phyloP scores from a whole-genome alignment of 495 filamentous ascomycete genomes.

The Thozetella sp. region DNA sequence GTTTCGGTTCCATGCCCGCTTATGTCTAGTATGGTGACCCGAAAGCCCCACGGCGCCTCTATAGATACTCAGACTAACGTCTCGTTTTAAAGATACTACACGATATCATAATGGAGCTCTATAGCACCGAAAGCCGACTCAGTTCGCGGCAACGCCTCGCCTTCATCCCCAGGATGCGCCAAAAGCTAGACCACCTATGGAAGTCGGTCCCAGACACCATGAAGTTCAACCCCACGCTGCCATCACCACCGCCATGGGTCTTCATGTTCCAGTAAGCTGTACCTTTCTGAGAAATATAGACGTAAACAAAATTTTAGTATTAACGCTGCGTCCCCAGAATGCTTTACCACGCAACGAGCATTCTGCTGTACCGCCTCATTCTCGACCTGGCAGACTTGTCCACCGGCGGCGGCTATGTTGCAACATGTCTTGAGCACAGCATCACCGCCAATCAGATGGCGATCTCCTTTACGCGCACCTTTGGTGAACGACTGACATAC shows the following conservation, averaged over 20 bases:
- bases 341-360: neutral
- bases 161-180: constrained; percentile 1
- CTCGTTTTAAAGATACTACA: neutral
- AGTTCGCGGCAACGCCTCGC: neutral
- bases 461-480: neutral
- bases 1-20: neutral
- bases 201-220: neutral
- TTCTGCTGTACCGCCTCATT: neutral
- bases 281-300: too few species aligned
- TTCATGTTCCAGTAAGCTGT: neutral
- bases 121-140: neutral
- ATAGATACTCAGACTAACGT: neutral
- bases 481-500: neutral
- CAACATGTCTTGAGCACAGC: neutral
- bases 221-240: neutral
- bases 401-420: neutral
- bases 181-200: neutral
- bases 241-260: neutral
- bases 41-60: neutral
- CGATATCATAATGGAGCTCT: constrained; percentile 1
- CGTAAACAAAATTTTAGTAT: too few species aligned
- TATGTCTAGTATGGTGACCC: neutral
- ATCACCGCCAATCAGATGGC: constrained; percentile 1
- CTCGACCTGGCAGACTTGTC: neutral
- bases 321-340: too few species aligned